A percentile compares a stretch with the other conserved stretches of the same genome.
Evolutionary conservation across 345 rosid genomes (phyloP).

Genomic region (Barbarea vulgaris): DNA sequence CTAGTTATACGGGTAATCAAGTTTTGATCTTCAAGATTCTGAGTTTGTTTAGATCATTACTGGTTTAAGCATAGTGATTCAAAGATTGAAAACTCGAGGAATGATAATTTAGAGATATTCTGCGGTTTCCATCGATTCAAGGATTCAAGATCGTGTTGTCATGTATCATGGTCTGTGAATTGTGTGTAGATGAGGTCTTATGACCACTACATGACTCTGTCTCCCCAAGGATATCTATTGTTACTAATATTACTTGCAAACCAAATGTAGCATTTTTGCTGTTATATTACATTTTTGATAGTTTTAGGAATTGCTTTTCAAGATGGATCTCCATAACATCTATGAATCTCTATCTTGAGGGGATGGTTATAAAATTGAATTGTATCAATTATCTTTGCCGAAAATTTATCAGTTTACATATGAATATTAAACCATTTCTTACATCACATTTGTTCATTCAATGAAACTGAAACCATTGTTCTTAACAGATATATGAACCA

Average conservation of each 20-base stretch:
- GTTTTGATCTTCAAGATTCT: slow-evolving; percentile 8
- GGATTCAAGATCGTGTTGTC: neutral
- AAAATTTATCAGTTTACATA: neutral
- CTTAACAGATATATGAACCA: neutral
- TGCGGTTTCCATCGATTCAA: neutral
- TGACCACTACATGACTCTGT: slow-evolving; percentile 1
- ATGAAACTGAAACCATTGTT: neutral
- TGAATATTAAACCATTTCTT: neutral
- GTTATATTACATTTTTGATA: neutral
- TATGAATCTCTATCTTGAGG: too few species aligned
- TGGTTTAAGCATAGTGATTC: slow-evolving; percentile 7
- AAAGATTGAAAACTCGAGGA: neutral
- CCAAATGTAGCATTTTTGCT: neutral
- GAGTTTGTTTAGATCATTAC: neutral
- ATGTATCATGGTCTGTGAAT: neutral
- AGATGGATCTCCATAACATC: neutral
- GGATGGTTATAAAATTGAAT: neutral
- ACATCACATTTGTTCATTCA: slow-evolving; percentile 2
- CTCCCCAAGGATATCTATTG: neutral
- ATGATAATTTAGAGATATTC: neutral
- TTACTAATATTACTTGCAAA: neutral
- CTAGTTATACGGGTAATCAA: neutral
- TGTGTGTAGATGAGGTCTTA: neutral
- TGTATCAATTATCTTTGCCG: neutral
- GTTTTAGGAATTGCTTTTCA: neutral